phyloP scores from a whole-genome alignment of 2,329 filamentous ascomycete species.

The Camptophora hylomeconis region DNA sequence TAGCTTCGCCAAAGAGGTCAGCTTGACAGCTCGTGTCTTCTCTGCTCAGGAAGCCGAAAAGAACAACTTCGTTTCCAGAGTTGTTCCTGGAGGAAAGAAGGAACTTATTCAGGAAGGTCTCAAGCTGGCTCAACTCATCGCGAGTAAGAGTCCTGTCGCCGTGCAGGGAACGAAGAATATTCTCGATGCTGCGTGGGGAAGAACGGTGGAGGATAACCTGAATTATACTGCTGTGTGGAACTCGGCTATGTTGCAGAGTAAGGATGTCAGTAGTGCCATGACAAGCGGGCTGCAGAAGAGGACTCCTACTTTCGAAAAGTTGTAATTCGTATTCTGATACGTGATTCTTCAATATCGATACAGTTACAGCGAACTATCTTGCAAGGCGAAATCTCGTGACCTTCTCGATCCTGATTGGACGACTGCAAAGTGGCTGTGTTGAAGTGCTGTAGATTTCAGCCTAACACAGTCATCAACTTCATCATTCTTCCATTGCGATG shows the following conservation, averaged over 20 bases:
- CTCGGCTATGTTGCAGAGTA: constrained; percentile 64
- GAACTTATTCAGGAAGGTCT: constrained; percentile 50
- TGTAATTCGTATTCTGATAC: constrained; percentile 37
- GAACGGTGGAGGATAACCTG: constrained; percentile 66
- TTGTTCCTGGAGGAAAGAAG: constrained; percentile 37
- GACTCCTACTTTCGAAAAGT: constrained; percentile 72
- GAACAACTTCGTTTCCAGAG: constrained; percentile 31
- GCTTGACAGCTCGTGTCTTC: constrained; percentile 30
- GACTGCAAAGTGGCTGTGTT: no score
- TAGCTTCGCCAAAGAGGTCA: constrained; percentile 37
- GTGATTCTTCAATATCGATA: no score
- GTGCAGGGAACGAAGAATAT: constrained; percentile 81
- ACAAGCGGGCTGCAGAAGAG: constrained; percentile 64
- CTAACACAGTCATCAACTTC: no score
- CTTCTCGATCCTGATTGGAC: no score
- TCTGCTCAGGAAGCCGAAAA: constrained; percentile 30
- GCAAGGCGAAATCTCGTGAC: no score
- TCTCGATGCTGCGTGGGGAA: constrained; percentile 68
- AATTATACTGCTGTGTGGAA: constrained; percentile 86
- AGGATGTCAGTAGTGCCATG: constrained; percentile 62
- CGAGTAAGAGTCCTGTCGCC: constrained; percentile 74
- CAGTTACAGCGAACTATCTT: no score
- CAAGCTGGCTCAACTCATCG: constrained; percentile 51
- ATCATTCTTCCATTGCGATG: no score
- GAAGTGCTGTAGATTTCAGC: no score